Percentiles rank a stretch among this genome's conserved stretches.
Conservation (phyloP, 805 yeast genomes). For the Candida orba region DNA sequence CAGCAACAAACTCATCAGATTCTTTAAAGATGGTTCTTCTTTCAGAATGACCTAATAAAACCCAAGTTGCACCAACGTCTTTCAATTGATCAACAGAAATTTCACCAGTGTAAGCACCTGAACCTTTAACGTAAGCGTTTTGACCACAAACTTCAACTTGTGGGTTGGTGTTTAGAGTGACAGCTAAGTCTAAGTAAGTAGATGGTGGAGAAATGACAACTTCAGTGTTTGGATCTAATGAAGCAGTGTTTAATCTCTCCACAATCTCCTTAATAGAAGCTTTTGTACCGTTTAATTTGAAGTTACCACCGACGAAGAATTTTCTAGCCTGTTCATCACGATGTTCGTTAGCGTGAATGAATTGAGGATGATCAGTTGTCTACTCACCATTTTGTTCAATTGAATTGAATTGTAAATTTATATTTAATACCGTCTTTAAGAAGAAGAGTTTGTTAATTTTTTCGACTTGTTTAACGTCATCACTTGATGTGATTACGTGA, state of each 20-base stretch:
- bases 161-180: constrained; percentile 55
- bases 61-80: constrained; percentile 93
- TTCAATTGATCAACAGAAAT: constrained; percentile 79
- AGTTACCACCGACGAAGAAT: constrained; percentile 98
- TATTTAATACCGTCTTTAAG: no score
- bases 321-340: constrained; percentile 52
- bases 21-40: constrained; percentile 93
- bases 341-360: background rate
- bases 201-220: constrained; percentile 97
- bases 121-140: constrained; percentile 77
- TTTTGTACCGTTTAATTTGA: constrained; percentile 96
- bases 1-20: constrained; percentile 84
- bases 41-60: constrained; percentile 96
- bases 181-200: constrained; percentile 78
- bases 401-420: no score
- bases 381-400: constrained; percentile 4
- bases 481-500: no score
- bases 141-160: constrained; percentile 85
- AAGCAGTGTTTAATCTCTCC: constrained; percentile 72
- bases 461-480: no score
- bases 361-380: background rate
- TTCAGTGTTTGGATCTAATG: constrained; percentile 71
- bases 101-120: constrained; percentile 99
- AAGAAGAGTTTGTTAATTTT: no score
- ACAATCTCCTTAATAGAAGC: constrained; percentile 78